phyloP scores from a whole-genome alignment of 2,329 filamentous ascomycete genomes.

The Colletotrichum euphorbiae region DNA sequence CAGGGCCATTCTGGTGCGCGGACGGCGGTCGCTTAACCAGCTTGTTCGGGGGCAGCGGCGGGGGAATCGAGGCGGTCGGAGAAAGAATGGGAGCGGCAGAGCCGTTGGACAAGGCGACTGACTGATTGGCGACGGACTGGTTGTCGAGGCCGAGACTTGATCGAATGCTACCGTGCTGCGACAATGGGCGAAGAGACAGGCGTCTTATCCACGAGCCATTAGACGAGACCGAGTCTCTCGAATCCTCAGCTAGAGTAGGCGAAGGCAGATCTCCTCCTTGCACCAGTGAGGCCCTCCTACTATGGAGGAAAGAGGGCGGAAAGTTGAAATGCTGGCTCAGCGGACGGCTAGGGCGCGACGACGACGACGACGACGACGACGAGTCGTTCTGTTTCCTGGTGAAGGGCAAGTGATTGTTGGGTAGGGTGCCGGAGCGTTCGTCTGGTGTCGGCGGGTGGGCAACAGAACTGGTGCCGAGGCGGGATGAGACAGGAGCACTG shows the following conservation, averaged over 20 bases:
- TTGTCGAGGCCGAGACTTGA: conserved; percentile 75
- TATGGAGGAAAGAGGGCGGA: conserved; percentile 51
- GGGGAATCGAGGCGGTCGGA: conserved; percentile 51
- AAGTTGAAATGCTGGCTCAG: conserved; percentile 54
- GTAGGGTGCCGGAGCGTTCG: conserved; percentile 40
- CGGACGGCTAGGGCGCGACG: conserved; percentile 45
- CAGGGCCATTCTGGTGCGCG: conserved; percentile 57
- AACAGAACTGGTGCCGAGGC: conserved; percentile 58
- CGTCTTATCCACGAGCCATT: conserved; percentile 79
- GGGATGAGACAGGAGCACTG: conserved; percentile 49
- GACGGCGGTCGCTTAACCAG: conserved; percentile 79
- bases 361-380: conserved; percentile 33
- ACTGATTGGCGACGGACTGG: conserved; percentile 69
- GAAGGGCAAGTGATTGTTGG: conserved; percentile 35
- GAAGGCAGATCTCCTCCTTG: conserved; percentile 53
- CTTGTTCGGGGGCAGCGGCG: conserved; percentile 74
- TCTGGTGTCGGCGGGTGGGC: conserved; percentile 48
- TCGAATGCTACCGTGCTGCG: conserved; percentile 72
- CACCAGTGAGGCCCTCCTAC: conserved; percentile 58
- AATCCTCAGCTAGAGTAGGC: conserved; percentile 55
- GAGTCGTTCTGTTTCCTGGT: conserved; percentile 44
- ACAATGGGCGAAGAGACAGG: conserved; percentile 73
- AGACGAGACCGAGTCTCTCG: conserved; percentile 69
- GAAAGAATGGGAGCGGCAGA: conserved; percentile 74
- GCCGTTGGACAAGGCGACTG: conserved; percentile 73